Percentiles rank a stretch among this genome's conserved stretches.
Conservation (phyloP, 169 alveolate genomes). For the Babesia ovis region DNA sequence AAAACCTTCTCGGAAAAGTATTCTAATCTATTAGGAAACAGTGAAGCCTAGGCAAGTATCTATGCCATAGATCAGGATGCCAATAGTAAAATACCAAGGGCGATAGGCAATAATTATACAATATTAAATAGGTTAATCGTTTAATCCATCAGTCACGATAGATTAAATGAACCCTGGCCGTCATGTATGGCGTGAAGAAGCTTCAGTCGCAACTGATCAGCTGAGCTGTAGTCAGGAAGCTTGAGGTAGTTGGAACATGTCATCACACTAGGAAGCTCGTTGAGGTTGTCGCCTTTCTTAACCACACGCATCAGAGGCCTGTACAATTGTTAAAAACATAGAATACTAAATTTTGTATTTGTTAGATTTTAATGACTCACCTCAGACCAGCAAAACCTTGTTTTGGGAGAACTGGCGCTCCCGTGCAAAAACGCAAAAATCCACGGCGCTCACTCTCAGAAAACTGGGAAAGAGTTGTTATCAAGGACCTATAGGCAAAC, state of each 20-base stretch:
- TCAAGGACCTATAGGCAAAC: constrained; percentile 68
- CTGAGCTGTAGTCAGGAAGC: constrained; percentile 89
- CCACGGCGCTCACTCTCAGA: constrained; percentile 71
- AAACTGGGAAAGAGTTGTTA: constrained; percentile 77
- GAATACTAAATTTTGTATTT: neutral
- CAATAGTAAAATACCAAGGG: constrained; percentile 42
- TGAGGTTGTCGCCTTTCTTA: constrained; percentile 76
- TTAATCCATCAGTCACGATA: constrained; percentile 81
- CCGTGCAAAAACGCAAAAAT: constrained; percentile 89
- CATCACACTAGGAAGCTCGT: constrained; percentile 90
- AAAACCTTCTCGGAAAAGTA: neutral
- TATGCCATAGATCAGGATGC: too few relatives aligned
- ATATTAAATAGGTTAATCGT: too few relatives aligned
- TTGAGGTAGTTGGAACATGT: constrained; percentile 93
- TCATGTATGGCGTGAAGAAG: constrained; percentile 88
- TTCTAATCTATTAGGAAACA: too few relatives aligned
- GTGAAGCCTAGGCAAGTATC: too few relatives aligned
- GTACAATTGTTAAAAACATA: neutral
- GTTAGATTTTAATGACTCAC: constrained; percentile 74
- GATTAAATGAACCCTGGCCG: constrained; percentile 86
- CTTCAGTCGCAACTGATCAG: constrained; percentile 79
- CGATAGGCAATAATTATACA: too few relatives aligned
- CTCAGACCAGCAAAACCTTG: constrained; percentile 91
- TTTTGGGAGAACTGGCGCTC: constrained; percentile 91
- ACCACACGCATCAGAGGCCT: constrained; percentile 86